These are phyloP conservation scores for Kodamaea kakaduensis DNA, from an alignment of 805 yeast species.

Conservation along the genomic window DNA sequence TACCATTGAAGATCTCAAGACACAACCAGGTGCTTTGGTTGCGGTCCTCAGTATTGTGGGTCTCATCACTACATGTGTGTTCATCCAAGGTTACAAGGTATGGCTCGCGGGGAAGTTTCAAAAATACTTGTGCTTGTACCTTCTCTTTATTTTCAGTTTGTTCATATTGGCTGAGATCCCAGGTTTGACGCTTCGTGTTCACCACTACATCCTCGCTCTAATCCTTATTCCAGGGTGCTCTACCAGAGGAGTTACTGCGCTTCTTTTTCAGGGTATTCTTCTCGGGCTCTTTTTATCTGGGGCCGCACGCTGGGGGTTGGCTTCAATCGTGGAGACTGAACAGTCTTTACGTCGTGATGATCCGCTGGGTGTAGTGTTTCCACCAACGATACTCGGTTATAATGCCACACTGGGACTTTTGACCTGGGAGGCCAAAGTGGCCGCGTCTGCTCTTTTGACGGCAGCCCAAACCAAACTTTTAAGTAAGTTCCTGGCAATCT, in stretches of 20 bases:
- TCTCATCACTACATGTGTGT: constrained; percentile 47
- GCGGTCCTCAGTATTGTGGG: constrained; percentile 54
- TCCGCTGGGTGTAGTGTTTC: constrained; percentile 52
- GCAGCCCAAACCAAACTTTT: constrained; percentile 18
- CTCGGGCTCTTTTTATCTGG: constrained; percentile 82
- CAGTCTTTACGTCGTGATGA: constrained; percentile 66
- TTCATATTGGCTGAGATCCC: constrained; percentile 49
- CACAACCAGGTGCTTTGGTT: constrained; percentile 71
- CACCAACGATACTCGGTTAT: constrained; percentile 46
- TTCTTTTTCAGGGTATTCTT: constrained; percentile 78
- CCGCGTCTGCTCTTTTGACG: constrained; percentile 6
- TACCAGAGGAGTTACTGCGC: constrained; percentile 65
- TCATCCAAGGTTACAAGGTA: constrained; percentile 70
- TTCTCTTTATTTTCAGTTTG: constrained; percentile 40
- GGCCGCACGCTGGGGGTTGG: constrained; percentile 89
- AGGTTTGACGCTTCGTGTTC: constrained; percentile 71
- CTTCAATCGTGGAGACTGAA: constrained; percentile 79
- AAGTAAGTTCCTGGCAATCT: constrained; percentile 43
- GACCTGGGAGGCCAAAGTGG: constrained; percentile 29
- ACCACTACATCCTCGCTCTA: constrained; percentile 74
- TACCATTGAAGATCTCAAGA: constrained; percentile 62
- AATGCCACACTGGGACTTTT: constrained; percentile 28
- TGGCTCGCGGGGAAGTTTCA: constrained; percentile 75
- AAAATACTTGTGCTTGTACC: constrained; percentile 55
- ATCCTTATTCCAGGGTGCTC: constrained; percentile 79